These are phyloP conservation scores for Elaeis guineensis DNA, from an alignment of 176 grass and related monocot species.

Conservation along the genomic window DNA sequence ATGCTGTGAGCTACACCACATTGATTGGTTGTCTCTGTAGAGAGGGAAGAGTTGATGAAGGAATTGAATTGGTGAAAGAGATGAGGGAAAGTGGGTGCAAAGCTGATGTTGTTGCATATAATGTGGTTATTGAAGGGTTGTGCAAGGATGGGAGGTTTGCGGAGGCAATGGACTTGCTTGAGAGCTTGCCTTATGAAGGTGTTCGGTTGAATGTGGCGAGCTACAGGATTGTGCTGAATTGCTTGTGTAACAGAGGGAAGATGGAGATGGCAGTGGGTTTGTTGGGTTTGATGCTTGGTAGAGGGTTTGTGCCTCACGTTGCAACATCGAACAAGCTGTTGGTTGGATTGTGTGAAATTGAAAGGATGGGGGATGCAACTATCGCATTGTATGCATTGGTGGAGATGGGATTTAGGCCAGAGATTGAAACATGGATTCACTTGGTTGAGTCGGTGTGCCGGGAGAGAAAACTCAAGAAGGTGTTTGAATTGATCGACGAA, in stretches of 20 bases:
- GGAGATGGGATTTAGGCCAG: conserved; percentile 55
- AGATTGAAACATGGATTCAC: conserved; percentile 41
- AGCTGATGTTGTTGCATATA: conserved; percentile 71
- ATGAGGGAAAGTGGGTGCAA: conserved; percentile 56
- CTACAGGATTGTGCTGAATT: conserved; percentile 80
- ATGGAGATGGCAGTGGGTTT: conserved; percentile 52
- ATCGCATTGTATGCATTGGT: conserved; percentile 53
- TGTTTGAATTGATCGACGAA: conserved; percentile 46
- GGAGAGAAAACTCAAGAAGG: conserved; percentile 53
- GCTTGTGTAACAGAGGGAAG: conserved; percentile 39
- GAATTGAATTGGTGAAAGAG: conserved; percentile 63
- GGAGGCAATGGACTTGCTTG: conserved; percentile 54
- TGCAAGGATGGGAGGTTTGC: conserved; percentile 40
- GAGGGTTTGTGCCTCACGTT: conserved; percentile 65
- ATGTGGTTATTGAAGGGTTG: conserved; percentile 68
- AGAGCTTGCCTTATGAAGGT: conserved; percentile 45
- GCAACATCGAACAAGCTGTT: conserved; percentile 64
- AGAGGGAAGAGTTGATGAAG: conserved; percentile 57
- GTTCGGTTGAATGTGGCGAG: conserved; percentile 56
- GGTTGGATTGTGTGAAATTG: conserved; percentile 55
- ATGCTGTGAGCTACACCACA: conserved; percentile 69
- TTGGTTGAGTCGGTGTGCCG: conserved; percentile 45
- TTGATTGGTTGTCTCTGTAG: conserved; percentile 73
- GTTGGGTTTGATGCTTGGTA: conserved; percentile 54
- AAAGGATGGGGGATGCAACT: conserved; percentile 49